A percentile compares a stretch with the other conserved stretches of the same genome.
These are phyloP conservation scores for Herpotrichia juniperi DNA, from an alignment of 2,329 filamentous ascomycete genomes.

Conservation along the genomic window DNA sequence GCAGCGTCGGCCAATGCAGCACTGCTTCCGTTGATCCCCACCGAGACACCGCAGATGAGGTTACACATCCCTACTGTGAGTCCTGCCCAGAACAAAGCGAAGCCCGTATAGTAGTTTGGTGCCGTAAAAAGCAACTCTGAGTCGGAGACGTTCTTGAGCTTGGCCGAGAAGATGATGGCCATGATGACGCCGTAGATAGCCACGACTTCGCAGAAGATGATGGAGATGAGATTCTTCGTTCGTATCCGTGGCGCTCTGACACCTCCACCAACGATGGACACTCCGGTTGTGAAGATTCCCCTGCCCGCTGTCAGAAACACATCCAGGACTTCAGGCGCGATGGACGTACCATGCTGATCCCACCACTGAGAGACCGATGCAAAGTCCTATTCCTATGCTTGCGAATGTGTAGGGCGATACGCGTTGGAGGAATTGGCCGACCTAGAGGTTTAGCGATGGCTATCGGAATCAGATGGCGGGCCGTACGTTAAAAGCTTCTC, in stretches of 20 bases:
- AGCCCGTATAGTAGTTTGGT: constrained; percentile 91
- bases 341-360: constrained; percentile 88
- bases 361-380: constrained; percentile 94
- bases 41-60: constrained; percentile 91
- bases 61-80: constrained; percentile 96
- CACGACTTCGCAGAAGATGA: constrained; percentile 99
- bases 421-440: constrained; percentile 92
- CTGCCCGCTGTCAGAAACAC: constrained; percentile 55
- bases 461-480: background rate
- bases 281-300: constrained; percentile 99
- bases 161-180: constrained; percentile 96
- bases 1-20: constrained; percentile 95
- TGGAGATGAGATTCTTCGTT: constrained; percentile 99
- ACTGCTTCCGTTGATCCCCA: constrained; percentile 97
- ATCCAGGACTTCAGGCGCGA: background rate
- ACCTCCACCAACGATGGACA: constrained; percentile 94
- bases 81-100: constrained; percentile 93
- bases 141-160: constrained; percentile 73
- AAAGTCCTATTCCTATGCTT: constrained; percentile 85
- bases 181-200: constrained; percentile 99
- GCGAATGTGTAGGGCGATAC: constrained; percentile 96
- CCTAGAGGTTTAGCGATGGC: constrained; percentile 53
- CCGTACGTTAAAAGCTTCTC: constrained; percentile 91
- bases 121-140: constrained; percentile 72
- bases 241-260: constrained; percentile 96